These are phyloP conservation scores for Eucalyptus albens DNA, from an alignment of 345 rosid genomes.

Conservation along the genomic window DNA sequence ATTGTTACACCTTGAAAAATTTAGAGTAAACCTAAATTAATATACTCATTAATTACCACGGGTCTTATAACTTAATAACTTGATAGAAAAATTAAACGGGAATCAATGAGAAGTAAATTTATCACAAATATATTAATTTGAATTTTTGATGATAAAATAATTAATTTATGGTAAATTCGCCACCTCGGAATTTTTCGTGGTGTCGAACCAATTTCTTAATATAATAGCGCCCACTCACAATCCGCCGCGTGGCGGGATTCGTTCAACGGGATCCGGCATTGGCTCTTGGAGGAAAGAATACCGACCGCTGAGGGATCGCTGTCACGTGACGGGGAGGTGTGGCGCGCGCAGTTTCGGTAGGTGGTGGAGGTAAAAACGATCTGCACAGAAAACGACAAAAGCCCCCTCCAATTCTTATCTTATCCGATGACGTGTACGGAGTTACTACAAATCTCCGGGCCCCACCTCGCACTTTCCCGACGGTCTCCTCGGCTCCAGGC, in stretches of 20 bases:
- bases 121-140: accelerated
- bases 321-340: neutral
- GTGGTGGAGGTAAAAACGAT: neutral
- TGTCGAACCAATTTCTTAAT: neutral
- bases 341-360: neutral
- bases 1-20: accelerated
- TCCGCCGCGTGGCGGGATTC: neutral
- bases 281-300: neutral
- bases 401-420: neutral
- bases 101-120: accelerated
- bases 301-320: neutral
- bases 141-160: accelerated
- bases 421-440: neutral
- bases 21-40: accelerated
- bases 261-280: neutral
- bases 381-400: no score
- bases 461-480: neutral
- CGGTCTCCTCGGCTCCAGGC: neutral
- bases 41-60: accelerated
- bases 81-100: accelerated
- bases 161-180: accelerated
- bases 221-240: neutral
- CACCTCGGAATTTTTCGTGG: no score
- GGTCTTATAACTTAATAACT: accelerated
- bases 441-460: neutral